Conservation (phyloP, 352 stramenopile genomes). For the Phytophthora melonis region DNA sequence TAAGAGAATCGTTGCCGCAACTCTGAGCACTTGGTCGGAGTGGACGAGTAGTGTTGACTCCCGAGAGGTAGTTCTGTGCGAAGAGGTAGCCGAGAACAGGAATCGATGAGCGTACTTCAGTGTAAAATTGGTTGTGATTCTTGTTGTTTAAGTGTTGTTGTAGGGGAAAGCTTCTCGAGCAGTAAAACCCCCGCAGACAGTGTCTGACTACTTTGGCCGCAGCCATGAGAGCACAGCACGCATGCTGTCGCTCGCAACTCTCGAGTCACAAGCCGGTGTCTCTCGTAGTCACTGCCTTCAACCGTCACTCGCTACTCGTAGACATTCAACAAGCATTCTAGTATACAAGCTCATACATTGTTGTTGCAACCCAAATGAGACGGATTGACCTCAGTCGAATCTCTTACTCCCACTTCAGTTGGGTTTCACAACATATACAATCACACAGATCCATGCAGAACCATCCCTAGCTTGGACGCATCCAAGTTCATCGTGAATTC, state of each 20-base stretch:
- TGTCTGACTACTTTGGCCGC: no score
- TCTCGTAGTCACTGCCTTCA: not conserved
- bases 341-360: not conserved
- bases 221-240: not conserved
- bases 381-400: no score
- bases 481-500: not conserved
- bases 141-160: no score
- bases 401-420: not conserved
- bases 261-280: not conserved
- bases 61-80: not conserved
- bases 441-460: not conserved
- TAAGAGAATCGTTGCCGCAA: not conserved
- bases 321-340: not conserved
- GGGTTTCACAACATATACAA: not conserved
- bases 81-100: not conserved
- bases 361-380: not conserved
- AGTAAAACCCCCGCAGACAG: no score
- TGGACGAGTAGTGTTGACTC: no score
- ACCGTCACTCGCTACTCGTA: not conserved
- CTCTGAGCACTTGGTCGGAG: no score
- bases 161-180: no score
- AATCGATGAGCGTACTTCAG: not conserved
- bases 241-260: not conserved
- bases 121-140: not conserved
- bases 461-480: not conserved